Conservation (phyloP, 1,284 basidiomycete genomes). For the Papiliotrema nemorosa region DNA sequence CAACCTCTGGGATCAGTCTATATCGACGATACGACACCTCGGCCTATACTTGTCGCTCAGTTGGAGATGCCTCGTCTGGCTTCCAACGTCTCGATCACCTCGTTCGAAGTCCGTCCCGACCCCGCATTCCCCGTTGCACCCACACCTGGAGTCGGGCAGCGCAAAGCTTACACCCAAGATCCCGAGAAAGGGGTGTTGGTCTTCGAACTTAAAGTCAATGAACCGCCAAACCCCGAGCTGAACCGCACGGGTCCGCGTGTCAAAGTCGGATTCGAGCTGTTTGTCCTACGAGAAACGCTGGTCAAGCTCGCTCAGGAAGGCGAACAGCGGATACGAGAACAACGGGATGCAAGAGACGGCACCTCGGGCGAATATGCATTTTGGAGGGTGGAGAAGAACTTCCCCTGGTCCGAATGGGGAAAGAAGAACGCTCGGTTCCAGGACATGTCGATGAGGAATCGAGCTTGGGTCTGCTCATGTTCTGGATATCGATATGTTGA, state of each 20-base stretch:
- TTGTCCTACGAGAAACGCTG: conserved; percentile 53
- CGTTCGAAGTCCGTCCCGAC: conserved; percentile 46
- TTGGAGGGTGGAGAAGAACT: conserved; percentile 16
- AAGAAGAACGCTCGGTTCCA: conserved; percentile 30
- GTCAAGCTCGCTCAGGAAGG: conserved; percentile 46
- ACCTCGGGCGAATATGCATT: conserved; percentile 8
- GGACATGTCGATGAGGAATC: conserved; percentile 20
- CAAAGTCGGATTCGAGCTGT: conserved; percentile 48
- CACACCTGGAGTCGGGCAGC: conserved; percentile 7
- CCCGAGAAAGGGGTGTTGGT: conserved; percentile 41
- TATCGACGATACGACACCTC: conserved; percentile 34
- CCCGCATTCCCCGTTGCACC: conserved; percentile 36
- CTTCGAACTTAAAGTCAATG: conserved; percentile 33
- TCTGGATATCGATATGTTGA: conserved; percentile 43
- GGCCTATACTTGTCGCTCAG: conserved; percentile 27
- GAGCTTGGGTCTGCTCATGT: conserved; percentile 47
- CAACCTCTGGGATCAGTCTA: conserved; percentile 29
- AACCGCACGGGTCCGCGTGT: not conserved
- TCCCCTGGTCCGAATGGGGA: conserved; percentile 44
- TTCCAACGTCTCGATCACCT: conserved; percentile 11
- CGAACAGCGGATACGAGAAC: conserved; percentile 25
- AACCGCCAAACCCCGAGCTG: conserved; percentile 7
- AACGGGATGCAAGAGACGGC: conserved; percentile 47
- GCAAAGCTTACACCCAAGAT: conserved; percentile 44
- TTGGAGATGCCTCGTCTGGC: conserved; percentile 35